Base-by-base conservation (phyloP, 1,284 basidiomycete genomes). In the Trichosporon inkin region DNA sequence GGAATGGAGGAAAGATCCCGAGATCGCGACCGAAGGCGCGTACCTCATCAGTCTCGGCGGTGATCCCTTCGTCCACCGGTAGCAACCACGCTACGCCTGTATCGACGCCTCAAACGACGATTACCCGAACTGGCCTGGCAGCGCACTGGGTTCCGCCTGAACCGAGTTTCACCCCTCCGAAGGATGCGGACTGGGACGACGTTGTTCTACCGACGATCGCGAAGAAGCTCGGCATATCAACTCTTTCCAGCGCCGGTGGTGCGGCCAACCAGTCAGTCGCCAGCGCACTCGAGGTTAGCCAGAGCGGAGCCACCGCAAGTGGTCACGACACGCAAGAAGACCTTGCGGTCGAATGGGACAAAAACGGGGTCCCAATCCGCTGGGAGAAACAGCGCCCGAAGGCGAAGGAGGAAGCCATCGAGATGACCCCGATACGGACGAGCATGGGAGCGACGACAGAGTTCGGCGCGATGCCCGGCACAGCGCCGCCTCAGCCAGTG, bases 141-240 rank as follows among this genome's bases (percentile, higher is more conserved):
- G 75, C 75, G 0, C 74, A 77, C 60, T 68, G 72, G 20, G 70
- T 76, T 2, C 75, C 75, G 2, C 73, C 71, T 6, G 72, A 74
- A 53, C 67, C 59, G 22, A 68, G 40, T 7, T 75, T 73, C 54
- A 74, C 74, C 2, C 77, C 77, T 6, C 74, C 77, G 34, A 75
- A 76, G 53, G 76, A 74, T 14, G 67, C 70, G 7, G 70, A 78
- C 55, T 79, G 78, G 78, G 78, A 80, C 60, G 77, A 79, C 34
- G 75, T 87, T 22, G 83, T 87, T 2, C 74, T 88, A 10, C 86
- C 86, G 10, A 88, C 87, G 3, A 88, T 93, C 5, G 90, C 90
- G 16, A 83, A 88, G 62, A 90, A 91, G 80, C 86, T 86, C 69
- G 89, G 89, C 3, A 67, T 70, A n/a, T 17, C 52, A 10, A 49